These are phyloP conservation scores for Hemileccinum rubropunctum DNA, from an alignment of 768 basidiomycete genomes.

Conservation along the genomic window DNA sequence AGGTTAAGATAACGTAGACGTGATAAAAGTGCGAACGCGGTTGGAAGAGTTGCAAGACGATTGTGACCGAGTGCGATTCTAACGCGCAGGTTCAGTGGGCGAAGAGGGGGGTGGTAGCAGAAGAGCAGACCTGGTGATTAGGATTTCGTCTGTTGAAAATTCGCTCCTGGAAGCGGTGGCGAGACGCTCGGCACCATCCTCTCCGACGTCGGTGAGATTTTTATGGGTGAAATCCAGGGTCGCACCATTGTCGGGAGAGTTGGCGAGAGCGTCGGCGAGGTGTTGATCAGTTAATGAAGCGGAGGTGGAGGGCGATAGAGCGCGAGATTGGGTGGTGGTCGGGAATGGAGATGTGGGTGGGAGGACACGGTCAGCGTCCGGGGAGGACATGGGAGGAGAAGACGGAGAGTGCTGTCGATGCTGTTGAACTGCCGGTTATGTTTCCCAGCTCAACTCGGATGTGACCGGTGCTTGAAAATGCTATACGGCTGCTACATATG, in stretches of 20 bases:
- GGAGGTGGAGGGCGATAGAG: no score
- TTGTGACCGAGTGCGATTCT: conserved; percentile 91
- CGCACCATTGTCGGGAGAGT: conserved; percentile 72
- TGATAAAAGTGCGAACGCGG: conserved; percentile 67
- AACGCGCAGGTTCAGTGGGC: conserved; percentile 5
- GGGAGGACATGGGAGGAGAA: conserved; percentile 24
- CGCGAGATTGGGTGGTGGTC: conserved; percentile 22
- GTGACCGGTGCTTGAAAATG: conserved; percentile 25
- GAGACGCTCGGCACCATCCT: conserved; percentile 75
- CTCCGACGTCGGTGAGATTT: conserved; percentile 71
- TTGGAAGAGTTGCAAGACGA: conserved; percentile 72
- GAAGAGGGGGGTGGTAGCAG: conserved; percentile 4
- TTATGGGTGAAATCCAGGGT: conserved; percentile 85
- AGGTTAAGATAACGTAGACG: conserved; percentile 84
- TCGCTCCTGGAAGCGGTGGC: conserved; percentile 53
- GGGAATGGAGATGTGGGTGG: conserved; percentile 30
- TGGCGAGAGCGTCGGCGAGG: conserved; percentile 60
- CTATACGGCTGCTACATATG: conserved; percentile 7
- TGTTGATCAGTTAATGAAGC: conserved; percentile 52
- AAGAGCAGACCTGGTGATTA: conserved; percentile 56
- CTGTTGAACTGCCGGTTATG: conserved; percentile 16
- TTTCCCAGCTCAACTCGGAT: conserved; percentile 28
- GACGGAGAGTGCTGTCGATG: conserved; percentile 7
- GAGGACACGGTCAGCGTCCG: conserved; percentile 30
- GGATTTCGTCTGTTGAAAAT: conserved; percentile 44